phyloP scores from a whole-genome alignment of 192 early-diverging fungal species.

The Podila verticillata region DNA sequence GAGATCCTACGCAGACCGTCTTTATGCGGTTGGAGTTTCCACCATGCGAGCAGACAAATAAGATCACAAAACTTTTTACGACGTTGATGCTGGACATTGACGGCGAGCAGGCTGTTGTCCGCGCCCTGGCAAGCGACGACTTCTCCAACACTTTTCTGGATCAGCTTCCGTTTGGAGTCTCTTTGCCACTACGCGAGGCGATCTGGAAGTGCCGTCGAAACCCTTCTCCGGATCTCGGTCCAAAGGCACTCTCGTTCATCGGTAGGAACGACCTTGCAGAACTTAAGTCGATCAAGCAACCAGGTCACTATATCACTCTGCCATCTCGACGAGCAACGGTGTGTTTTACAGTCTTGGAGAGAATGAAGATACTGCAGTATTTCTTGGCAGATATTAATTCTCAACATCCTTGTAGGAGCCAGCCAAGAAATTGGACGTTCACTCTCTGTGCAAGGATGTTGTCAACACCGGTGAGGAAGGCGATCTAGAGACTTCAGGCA shows the following conservation, averaged over 20 bases:
- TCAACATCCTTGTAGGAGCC: slow-evolving; percentile 21
- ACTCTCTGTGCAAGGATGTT: slow-evolving; percentile 19
- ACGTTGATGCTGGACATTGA: slow-evolving; percentile 13
- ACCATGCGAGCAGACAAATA: slow-evolving; percentile 28
- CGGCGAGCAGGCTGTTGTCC: slow-evolving; percentile 50
- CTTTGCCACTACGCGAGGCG: slow-evolving; percentile 61
- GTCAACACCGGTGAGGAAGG: slow-evolving; percentile 42
- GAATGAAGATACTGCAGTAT: no score
- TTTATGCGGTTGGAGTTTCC: background rate
- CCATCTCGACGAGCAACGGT: background rate
- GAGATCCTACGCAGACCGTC: slow-evolving; percentile 26
- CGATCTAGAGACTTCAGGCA: slow-evolving; percentile 23
- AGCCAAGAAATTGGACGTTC: slow-evolving; percentile 15
- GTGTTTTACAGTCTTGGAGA: background rate
- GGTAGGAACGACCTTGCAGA: slow-evolving; percentile 54
- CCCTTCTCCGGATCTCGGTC: slow-evolving; percentile 54
- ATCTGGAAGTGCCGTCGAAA: slow-evolving; percentile 58
- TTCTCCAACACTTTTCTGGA: slow-evolving; percentile 55
- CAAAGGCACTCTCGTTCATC: slow-evolving; percentile 59
- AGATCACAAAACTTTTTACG: slow-evolving; percentile 19
- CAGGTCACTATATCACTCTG: slow-evolving; percentile 20
- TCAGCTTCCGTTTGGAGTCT: slow-evolving; percentile 62
- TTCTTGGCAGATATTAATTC: slow-evolving; percentile 10
- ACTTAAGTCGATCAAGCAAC: slow-evolving; percentile 11
- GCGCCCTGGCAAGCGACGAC: slow-evolving; percentile 39